Conservation (phyloP, 306 rosid species). For the Prunus padus region DNA sequence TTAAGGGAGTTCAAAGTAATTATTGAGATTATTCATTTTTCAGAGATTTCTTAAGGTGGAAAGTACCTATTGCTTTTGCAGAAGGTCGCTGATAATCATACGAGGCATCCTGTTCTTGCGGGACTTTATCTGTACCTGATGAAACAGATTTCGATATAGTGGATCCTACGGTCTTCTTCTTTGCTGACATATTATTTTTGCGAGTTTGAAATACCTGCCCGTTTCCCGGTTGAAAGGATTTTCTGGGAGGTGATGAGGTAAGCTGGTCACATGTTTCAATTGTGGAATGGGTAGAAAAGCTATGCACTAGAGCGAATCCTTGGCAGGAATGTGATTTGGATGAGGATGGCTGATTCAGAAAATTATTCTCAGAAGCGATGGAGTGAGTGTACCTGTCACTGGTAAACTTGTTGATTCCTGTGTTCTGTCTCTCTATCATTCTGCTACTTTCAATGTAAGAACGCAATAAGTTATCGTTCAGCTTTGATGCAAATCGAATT, state of each 20-base stretch:
- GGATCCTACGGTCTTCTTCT: slow-evolving; percentile 12
- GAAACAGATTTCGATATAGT: slow-evolving; percentile 9
- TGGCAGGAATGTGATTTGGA: slow-evolving; percentile 24
- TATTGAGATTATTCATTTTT: background rate
- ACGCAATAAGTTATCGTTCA: slow-evolving; percentile 26
- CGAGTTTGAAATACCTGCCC: slow-evolving; percentile 22
- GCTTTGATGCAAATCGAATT: slow-evolving; percentile 27
- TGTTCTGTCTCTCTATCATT: slow-evolving; percentile 28
- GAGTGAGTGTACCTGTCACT: slow-evolving; percentile 33
- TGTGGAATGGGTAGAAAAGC: slow-evolving; percentile 17
- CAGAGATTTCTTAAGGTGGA: slow-evolving; percentile 6
- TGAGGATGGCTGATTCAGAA: slow-evolving; percentile 28
- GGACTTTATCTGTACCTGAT: slow-evolving; percentile 16
- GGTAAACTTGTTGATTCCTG: slow-evolving; percentile 16
- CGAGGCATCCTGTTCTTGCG: slow-evolving; percentile 2
- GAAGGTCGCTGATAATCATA: slow-evolving; percentile 21
- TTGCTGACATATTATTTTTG: slow-evolving; percentile 4
- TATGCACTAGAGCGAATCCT: slow-evolving; percentile 13
- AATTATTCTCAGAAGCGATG: slow-evolving; percentile 30
- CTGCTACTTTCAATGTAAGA: slow-evolving; percentile 31
- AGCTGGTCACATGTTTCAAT: slow-evolving; percentile 18
- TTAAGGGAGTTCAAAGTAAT: background rate
- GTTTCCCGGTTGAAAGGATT: slow-evolving; percentile 24
- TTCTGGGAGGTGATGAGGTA: slow-evolving; percentile 17
- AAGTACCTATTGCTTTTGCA: slow-evolving; percentile 32